A percentile compares a stretch with the other conserved stretches of the same genome.
Evolutionary conservation across 495 filamentous ascomycete genomes (phyloP).

Genomic region (Peziza echinospora): DNA sequence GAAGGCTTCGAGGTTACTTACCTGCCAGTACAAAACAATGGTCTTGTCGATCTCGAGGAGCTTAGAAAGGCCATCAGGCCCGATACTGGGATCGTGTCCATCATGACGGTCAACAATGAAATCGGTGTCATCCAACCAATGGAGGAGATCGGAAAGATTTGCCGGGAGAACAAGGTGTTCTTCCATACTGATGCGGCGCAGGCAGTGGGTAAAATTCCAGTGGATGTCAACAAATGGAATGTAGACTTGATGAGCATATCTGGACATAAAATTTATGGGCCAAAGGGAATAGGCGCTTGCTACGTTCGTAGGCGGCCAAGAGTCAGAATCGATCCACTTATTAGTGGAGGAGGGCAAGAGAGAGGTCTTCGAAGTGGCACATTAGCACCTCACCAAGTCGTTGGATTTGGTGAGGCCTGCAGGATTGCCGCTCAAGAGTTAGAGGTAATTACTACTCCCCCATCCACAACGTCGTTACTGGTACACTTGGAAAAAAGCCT

Average conservation of each 20-base stretch:
- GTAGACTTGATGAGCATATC: slow-evolving; percentile 97
- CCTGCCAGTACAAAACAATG: slow-evolving; percentile 66
- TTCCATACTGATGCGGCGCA: slow-evolving; percentile 98
- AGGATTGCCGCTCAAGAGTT: slow-evolving; percentile 76
- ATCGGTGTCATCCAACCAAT: slow-evolving; percentile 94
- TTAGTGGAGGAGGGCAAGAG: slow-evolving; percentile 91
- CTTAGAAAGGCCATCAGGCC: slow-evolving; percentile 81
- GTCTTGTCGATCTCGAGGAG: slow-evolving; percentile 61
- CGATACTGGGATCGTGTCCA: slow-evolving; percentile 76
- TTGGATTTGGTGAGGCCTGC: slow-evolving; percentile 91
- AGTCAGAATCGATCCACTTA: slow-evolving; percentile 87
- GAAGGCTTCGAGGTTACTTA: slow-evolving; percentile 95
- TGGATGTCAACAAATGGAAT: slow-evolving; percentile 93
- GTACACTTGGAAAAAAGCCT: slow-evolving; percentile 1
- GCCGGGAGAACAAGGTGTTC: slow-evolving; percentile 78
- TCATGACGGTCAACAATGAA: slow-evolving; percentile 99
- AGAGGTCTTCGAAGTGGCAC: slow-evolving; percentile 84
- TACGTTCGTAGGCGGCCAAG: slow-evolving; percentile 79
- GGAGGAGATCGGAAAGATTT: slow-evolving; percentile 81
- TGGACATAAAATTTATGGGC: slow-evolving; percentile 97
- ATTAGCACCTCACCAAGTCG: slow-evolving; percentile 64
- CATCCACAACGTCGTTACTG: slow-evolving; percentile 3
- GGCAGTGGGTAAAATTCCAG: slow-evolving; percentile 88
- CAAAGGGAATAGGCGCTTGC: slow-evolving; percentile 91
- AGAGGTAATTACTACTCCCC: slow-evolving; percentile 31